These are phyloP conservation scores for Simmondsia chinensis DNA, from an alignment of 148 eudicot genomes.

Conservation along the genomic window DNA sequence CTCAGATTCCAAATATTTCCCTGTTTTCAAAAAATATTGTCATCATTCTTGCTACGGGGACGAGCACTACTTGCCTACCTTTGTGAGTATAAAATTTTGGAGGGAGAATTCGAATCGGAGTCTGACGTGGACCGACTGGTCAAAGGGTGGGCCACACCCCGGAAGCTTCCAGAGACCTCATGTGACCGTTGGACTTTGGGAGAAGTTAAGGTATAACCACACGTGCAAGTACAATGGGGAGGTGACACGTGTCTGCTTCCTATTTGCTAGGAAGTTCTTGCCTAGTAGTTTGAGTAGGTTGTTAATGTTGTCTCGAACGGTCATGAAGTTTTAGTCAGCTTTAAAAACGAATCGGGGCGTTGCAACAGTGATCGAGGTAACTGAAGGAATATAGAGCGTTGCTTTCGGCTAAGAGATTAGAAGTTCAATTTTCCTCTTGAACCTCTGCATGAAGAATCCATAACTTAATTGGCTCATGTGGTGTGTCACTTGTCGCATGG, in stretches of 20 bases:
- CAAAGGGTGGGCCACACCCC: slow-evolving; percentile 55
- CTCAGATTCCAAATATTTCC: slow-evolving; percentile 27
- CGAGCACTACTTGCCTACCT: slow-evolving; percentile 77
- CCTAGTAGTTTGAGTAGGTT: slow-evolving; percentile 36
- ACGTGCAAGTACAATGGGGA: slow-evolving; percentile 52
- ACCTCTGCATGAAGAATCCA: too few species aligned
- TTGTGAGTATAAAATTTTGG: slow-evolving; percentile 29
- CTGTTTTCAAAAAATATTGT: slow-evolving; percentile 39
- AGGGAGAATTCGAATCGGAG: slow-evolving; percentile 46
- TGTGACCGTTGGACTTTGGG: slow-evolving; percentile 25
- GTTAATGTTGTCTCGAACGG: slow-evolving; percentile 33
- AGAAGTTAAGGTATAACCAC: slow-evolving; percentile 28
- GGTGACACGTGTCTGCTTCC: slow-evolving; percentile 27
- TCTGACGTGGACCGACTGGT: slow-evolving; percentile 78
- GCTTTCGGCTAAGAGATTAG: too few species aligned
- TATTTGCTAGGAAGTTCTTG: slow-evolving; percentile 82
- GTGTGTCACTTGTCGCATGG: too few species aligned
- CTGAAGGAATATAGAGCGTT: too few species aligned
- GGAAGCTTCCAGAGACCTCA: slow-evolving; percentile 30
- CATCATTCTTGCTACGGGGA: slow-evolving; percentile 53
- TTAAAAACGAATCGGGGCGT: too few species aligned
- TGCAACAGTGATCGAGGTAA: too few species aligned
- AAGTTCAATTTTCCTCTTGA: too few species aligned
- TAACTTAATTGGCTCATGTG: too few species aligned
- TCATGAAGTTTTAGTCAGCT: slow-evolving; percentile 31